Percentiles rank a stretch among this genome's conserved stretches.
Conservation (phyloP, 495 filamentous ascomycete genomes). For the Parmelia sp. region DNA sequence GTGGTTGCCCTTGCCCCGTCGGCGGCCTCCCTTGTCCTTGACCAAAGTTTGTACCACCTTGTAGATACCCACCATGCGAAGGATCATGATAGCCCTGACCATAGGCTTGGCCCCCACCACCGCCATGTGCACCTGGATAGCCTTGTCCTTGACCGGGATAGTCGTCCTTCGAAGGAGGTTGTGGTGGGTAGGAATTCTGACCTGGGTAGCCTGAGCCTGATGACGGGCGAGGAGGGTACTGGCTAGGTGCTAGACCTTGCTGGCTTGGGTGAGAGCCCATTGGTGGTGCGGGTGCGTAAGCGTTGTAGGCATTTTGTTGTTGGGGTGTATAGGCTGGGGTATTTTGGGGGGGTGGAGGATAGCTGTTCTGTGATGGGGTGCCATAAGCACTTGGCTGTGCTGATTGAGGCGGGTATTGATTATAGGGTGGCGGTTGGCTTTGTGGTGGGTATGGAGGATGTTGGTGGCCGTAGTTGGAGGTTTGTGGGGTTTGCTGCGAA, state of each 20-base stretch:
- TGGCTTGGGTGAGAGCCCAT: conserved; percentile 22
- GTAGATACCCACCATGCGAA: conserved; percentile 1
- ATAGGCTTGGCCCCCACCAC: conserved; percentile 18
- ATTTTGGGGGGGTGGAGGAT: conserved; percentile 9
- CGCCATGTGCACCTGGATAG: conserved; percentile 12
- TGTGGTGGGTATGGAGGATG: conserved; percentile 6
- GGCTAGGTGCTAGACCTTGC: conserved; percentile 7
- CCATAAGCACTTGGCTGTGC: conserved; percentile 2
- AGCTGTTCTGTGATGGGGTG: conserved; percentile 15
- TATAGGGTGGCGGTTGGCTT: conserved; percentile 13
- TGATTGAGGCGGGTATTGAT: conserved; percentile 8
- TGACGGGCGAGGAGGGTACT: conserved; percentile 8
- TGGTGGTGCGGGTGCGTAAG: conserved; percentile 14
- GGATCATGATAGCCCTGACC: conserved; percentile 15
- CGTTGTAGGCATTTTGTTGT: conserved; percentile 11
- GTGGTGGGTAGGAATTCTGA: conserved; percentile 17
- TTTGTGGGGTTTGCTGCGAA: conserved; percentile 8
- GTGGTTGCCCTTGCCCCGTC: not conserved
- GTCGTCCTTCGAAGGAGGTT: conserved; percentile 9
- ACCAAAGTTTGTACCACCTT: not conserved
- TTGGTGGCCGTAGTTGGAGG: conserved; percentile 11
- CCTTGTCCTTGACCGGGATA: conserved; percentile 2
- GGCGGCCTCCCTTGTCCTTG: not conserved
- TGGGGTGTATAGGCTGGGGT: conserved; percentile 14
- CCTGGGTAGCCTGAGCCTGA: conserved; percentile 9